These are phyloP conservation scores for Mycosphaerella arachidis DNA, from an alignment of 2,329 filamentous ascomycete species.

Conservation along the genomic window DNA sequence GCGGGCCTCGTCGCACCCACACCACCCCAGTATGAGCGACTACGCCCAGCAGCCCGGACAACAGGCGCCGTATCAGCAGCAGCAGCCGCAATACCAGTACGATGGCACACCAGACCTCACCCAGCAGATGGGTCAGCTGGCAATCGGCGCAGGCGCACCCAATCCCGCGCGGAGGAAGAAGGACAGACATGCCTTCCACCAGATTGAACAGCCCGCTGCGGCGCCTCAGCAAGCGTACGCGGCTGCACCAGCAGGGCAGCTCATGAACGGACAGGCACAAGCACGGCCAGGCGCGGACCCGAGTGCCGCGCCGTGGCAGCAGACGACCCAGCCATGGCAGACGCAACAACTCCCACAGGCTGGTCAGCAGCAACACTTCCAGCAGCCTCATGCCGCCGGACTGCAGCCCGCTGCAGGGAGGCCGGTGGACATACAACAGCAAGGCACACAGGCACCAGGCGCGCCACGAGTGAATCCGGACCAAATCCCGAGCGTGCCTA, in stretches of 20 bases:
- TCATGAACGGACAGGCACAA: constrained; percentile 48
- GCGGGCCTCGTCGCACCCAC: constrained; percentile 26
- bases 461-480: constrained; percentile 80
- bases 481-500: constrained; percentile 85
- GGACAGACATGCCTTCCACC: constrained; percentile 88
- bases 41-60: constrained; percentile 19
- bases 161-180: constrained; percentile 67
- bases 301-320: constrained; percentile 33
- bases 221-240: constrained; percentile 59
- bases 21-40: constrained; percentile 19
- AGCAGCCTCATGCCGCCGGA: constrained; percentile 20
- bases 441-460: constrained; percentile 20
- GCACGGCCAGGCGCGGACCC: constrained; percentile 20
- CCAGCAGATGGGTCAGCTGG: constrained; percentile 74
- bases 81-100: constrained; percentile 12
- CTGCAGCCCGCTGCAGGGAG: constrained; percentile 1
- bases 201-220: constrained; percentile 66
- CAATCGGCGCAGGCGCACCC: constrained; percentile 53
- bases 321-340: constrained; percentile 35
- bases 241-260: constrained; percentile 60
- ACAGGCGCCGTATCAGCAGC: constrained; percentile 11
- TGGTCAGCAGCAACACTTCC: constrained; percentile 13
- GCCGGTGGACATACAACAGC: constrained; percentile 17
- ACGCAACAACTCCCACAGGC: constrained; percentile 24
- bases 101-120: constrained; percentile 40